Evolutionary conservation across 78 protist genomes (phyloP).

Genomic region (Dictyostelium discoideum): DNA sequence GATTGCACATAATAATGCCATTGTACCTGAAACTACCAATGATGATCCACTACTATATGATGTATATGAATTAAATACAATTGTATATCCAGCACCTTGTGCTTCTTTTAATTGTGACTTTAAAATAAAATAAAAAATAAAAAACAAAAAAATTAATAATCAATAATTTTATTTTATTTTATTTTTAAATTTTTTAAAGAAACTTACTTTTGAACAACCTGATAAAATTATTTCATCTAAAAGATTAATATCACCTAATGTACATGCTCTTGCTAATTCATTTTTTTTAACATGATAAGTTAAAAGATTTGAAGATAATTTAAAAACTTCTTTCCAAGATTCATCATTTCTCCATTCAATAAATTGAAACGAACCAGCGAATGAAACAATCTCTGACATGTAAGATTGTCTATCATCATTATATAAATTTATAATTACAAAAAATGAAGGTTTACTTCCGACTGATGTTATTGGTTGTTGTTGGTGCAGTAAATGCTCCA

Average conservation of each 20-base stretch:
- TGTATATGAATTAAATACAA: constrained; percentile 71
- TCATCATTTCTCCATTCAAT: constrained; percentile 39
- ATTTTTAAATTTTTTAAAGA: too few species aligned
- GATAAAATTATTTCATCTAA: constrained; percentile 68
- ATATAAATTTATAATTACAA: constrained; percentile 6
- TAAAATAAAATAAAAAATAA: too few species aligned
- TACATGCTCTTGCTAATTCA: constrained; percentile 34
- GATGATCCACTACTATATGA: constrained; percentile 70
- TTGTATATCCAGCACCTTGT: constrained; percentile 77
- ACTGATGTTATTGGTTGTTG: background rate
- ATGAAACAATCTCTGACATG: background rate
- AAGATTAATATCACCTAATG: constrained; percentile 35
- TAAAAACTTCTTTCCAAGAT: constrained; percentile 13
- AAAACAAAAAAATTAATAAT: background rate
- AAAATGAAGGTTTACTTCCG: constrained; percentile 27
- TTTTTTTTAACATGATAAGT: constrained; percentile 28
- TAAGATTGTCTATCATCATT: constrained; percentile 18
- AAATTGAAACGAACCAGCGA: background rate
- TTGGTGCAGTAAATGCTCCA: background rate
- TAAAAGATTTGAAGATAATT: background rate
- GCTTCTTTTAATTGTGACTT: constrained; percentile 69
- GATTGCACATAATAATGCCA: constrained; percentile 71
- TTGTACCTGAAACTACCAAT: constrained; percentile 56
- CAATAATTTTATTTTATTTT: background rate
- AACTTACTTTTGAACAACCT: constrained; percentile 50